These are phyloP conservation scores for Penicillium silybi DNA, from an alignment of 495 filamentous ascomycete genomes.

Conservation along the genomic window DNA sequence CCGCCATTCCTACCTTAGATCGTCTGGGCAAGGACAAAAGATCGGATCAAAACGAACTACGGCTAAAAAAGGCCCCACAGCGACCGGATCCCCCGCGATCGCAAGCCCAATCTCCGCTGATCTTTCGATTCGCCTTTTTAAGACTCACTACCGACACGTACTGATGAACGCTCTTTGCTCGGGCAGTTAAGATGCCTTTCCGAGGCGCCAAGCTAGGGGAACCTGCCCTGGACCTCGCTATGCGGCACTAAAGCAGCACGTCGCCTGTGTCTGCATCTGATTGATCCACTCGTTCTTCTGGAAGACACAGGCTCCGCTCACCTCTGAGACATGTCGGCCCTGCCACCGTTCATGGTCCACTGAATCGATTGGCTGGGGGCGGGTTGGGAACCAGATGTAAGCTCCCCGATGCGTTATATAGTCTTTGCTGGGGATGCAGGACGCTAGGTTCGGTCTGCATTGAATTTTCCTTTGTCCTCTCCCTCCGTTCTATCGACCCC, in stretches of 20 bases:
- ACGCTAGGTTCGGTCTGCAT: background rate
- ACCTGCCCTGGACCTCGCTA: conserved; percentile 1
- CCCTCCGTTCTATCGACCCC: background rate
- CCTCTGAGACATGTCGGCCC: conserved; percentile 18
- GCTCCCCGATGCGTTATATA: conserved; percentile 5
- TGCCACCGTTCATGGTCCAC: conserved; percentile 15
- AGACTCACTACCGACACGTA: background rate
- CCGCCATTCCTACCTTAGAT: background rate
- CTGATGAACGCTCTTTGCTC: background rate
- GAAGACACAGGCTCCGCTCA: conserved; percentile 15
- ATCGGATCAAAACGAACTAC: background rate
- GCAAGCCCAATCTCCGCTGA: background rate
- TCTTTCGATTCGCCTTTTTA: background rate
- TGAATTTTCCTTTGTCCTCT: background rate
- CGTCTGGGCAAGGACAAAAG: background rate
- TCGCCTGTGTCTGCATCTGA: conserved; percentile 22
- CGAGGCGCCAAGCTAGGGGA: too few relatives aligned
- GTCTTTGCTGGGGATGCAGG: conserved; percentile 1
- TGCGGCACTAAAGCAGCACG: conserved; percentile 14
- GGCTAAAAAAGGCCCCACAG: background rate
- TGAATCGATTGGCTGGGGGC: conserved; percentile 10
- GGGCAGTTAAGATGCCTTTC: background rate
- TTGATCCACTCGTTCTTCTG: conserved; percentile 22
- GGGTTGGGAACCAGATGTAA: conserved; percentile 1
- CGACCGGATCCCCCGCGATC: background rate